Evolutionary conservation across 2,329 filamentous ascomycete species (phyloP).

Genomic region (Xylariaceae sp.): DNA sequence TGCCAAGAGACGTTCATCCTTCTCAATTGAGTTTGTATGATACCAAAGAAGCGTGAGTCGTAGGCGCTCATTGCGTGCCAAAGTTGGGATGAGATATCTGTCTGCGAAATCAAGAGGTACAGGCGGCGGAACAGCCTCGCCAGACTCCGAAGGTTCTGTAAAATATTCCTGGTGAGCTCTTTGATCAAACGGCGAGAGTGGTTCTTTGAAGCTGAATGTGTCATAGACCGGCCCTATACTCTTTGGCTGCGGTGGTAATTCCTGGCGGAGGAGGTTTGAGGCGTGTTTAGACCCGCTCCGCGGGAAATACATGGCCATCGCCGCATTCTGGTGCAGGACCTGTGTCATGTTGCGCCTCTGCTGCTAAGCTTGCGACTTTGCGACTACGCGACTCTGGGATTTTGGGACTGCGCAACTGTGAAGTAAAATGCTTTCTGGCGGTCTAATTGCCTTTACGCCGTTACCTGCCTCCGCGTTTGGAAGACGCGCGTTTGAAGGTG

Average conservation of each 20-base stretch:
- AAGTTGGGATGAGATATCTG: slow-evolving; percentile 18
- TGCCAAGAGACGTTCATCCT: slow-evolving; percentile 16
- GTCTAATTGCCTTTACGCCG: too few species aligned
- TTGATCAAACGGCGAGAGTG: slow-evolving; percentile 9
- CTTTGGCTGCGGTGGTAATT: slow-evolving; percentile 10
- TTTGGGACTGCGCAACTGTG: too few species aligned
- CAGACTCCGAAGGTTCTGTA: slow-evolving; percentile 5
- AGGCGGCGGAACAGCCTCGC: slow-evolving; percentile 16
- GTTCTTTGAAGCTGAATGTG: background rate
- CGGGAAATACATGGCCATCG: slow-evolving; percentile 12
- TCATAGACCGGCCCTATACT: slow-evolving; percentile 14
- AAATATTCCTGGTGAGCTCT: slow-evolving; percentile 5
- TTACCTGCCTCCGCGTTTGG: too few species aligned
- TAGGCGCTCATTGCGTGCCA: slow-evolving; percentile 20
- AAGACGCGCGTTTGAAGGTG: too few species aligned
- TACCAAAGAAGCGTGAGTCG: slow-evolving; percentile 21
- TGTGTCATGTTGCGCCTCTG: background rate
- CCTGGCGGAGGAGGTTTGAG: slow-evolving; percentile 13
- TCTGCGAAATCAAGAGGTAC: slow-evolving; percentile 8
- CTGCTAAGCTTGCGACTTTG: too few species aligned
- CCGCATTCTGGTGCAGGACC: background rate
- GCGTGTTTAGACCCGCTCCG: slow-evolving; percentile 16
- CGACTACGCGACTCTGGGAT: too few species aligned
- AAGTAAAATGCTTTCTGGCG: too few species aligned
- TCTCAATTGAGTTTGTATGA: slow-evolving; percentile 17